Base-by-base conservation (phyloP, 2,329 filamentous ascomycete genomes). In the Fusarium pseudonygamai region DNA sequence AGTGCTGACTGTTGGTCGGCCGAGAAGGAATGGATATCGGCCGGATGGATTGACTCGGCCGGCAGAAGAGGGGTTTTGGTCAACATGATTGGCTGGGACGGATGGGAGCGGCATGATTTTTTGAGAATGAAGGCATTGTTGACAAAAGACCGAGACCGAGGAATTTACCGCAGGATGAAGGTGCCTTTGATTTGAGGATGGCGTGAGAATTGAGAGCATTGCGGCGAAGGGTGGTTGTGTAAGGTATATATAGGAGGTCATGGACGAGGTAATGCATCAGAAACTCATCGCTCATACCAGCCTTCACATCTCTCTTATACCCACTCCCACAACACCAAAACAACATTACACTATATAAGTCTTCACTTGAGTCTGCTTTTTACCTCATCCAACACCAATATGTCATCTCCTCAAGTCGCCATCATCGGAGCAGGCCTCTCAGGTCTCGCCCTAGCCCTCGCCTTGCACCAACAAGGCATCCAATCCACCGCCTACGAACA, bases 371-470 rank as follows among this genome's bases (percentile, higher is more conserved):
- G 26, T 28, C 28, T 28, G 6, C 28, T 7, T 28, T 7, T 28
- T 28, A 5, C 28, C 6, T 28, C 28, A 34, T 3, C 15, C 20
- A 22, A 5, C 0, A 16, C 3, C 24, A 46, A 63, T 2, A 77
- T 77, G 75, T 40, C 71, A 13, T 24, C 67, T 4, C 52, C 65
- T 1, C 69, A 71, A 26, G 43, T 81, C 7, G 79, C 80, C 63
- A 80, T 82, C 55, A 78, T 81, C 26, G 80, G 80, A 53, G 80
- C 79, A 1, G 80, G 85, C 56, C 85, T 82, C 36, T 79, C 81
- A 3, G 89, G 89, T 43, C 85, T 91, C 12, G 83, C 85, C 2
- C 82, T 91, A 0, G 88, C 88, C 1, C 82, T 92, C 0, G 83
- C 86, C 5, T 81, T 92, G 0, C 84, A 89, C 64, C 80, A 85